Evolutionary conservation across 805 yeast genomes (phyloP).

Genomic region (Wickerhamiella occidentalis): DNA sequence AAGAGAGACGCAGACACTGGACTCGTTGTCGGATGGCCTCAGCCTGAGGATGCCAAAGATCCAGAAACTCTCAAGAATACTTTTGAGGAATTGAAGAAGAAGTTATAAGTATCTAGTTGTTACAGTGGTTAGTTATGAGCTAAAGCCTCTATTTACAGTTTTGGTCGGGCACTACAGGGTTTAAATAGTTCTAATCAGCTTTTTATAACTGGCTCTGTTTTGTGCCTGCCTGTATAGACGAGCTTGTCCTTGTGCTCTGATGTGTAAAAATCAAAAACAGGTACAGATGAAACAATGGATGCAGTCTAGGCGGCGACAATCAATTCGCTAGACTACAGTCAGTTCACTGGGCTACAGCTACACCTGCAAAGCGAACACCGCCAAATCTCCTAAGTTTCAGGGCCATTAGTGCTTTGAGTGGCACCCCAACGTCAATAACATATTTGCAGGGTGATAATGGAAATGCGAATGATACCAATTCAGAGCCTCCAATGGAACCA

Average conservation of each 20-base stretch:
- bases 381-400: background rate
- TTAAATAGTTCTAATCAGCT: no score
- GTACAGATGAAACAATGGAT: no score
- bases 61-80: conserved; percentile 42
- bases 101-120: conserved; percentile 17
- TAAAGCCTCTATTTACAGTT: background rate
- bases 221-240: no score
- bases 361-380: background rate
- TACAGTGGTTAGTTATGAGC: no score
- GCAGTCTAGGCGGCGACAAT: no score
- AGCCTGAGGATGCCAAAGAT: conserved; percentile 61
- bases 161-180: background rate
- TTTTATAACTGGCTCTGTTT: no score
- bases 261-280: no score
- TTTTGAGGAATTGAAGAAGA: conserved; percentile 47
- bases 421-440: background rate
- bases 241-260: no score
- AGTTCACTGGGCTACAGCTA: background rate
- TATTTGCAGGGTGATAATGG: conserved; percentile 34
- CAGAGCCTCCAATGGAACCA: conserved; percentile 45
- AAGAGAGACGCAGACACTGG: conserved; percentile 66
- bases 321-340: no score
- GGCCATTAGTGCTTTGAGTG: background rate
- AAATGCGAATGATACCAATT: conserved; percentile 59
- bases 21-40: conserved; percentile 90